A percentile compares a stretch with the other conserved stretches of the same genome.
Evolutionary conservation across 2,329 filamentous ascomycete species (phyloP).

Genomic region (Talaromyces sp.): DNA sequence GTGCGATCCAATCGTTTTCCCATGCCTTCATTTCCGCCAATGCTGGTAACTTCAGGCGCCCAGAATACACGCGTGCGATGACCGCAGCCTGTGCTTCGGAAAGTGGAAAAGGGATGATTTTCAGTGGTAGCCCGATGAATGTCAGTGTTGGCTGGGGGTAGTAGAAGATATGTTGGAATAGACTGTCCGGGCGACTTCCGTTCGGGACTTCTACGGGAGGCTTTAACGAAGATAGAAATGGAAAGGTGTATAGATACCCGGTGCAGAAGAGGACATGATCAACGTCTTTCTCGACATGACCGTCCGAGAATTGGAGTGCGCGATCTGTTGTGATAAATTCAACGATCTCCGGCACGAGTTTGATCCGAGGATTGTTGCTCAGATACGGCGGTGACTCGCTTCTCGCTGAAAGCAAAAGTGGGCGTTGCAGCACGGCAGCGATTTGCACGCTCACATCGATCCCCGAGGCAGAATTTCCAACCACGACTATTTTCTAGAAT

Average conservation of each 20-base stretch:
- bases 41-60: conserved; percentile 62
- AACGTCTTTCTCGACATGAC: conserved; percentile 60
- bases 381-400: conserved; percentile 47
- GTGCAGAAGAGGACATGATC: conserved; percentile 84
- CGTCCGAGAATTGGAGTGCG: conserved; percentile 63
- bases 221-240: conserved; percentile 57
- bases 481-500: conserved; percentile 66
- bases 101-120: conserved; percentile 82
- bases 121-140: conserved; percentile 71
- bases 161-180: conserved; percentile 78
- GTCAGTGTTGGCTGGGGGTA: conserved; percentile 71
- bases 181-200: conserved; percentile 65
- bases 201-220: conserved; percentile 61
- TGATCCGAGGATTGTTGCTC: conserved; percentile 49
- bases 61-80: conserved; percentile 72
- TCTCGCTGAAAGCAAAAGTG: conserved; percentile 62
- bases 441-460: conserved; percentile 80
- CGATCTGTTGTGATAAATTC: conserved; percentile 52
- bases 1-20: conserved; percentile 50
- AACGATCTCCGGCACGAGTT: conserved; percentile 50
- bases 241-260: conserved; percentile 80
- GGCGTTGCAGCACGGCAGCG: conserved; percentile 54
- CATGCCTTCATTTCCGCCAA: conserved; percentile 63
- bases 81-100: conserved; percentile 75
- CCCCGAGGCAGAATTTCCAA: conserved; percentile 81